Evolutionary conservation across 495 filamentous ascomycete genomes (phyloP).

Genomic region (Xylaria palmicola): DNA sequence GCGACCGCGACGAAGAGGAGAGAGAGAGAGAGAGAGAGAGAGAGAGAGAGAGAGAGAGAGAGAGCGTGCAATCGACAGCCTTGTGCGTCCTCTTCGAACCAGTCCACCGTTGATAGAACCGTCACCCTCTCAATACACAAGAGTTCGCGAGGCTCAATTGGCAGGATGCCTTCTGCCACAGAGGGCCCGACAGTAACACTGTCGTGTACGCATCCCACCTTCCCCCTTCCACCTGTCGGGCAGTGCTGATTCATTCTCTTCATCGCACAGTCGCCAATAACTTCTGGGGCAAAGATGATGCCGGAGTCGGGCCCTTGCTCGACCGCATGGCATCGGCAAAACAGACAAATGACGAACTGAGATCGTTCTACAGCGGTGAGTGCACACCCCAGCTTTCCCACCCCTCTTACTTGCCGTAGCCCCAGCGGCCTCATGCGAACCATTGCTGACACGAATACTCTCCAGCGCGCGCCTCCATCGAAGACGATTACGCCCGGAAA

Average conservation of each 20-base stretch:
- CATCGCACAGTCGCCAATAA: constrained; percentile 84
- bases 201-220: constrained; percentile 24
- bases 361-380: constrained; percentile 84
- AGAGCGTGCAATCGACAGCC: no score
- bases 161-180: constrained; percentile 32
- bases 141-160: background rate
- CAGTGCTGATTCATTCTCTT: constrained; percentile 17
- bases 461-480: constrained; percentile 82
- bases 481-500: constrained; percentile 97
- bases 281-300: constrained; percentile 99
- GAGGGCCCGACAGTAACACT: constrained; percentile 34
- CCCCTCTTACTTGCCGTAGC: background rate
- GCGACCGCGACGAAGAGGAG: no score
- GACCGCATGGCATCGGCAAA: constrained; percentile 97
- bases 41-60: no score
- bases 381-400: no score
- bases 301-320: constrained; percentile 86
- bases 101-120: background rate
- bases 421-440: constrained; percentile 4
- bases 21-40: no score
- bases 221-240: background rate
- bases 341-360: constrained; percentile 90
- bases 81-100: background rate
- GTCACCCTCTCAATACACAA: background rate
- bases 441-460: background rate